These are phyloP conservation scores for Euptelea pleiosperma DNA, from an alignment of 164 flowering plant genomes.

Conservation along the genomic window DNA sequence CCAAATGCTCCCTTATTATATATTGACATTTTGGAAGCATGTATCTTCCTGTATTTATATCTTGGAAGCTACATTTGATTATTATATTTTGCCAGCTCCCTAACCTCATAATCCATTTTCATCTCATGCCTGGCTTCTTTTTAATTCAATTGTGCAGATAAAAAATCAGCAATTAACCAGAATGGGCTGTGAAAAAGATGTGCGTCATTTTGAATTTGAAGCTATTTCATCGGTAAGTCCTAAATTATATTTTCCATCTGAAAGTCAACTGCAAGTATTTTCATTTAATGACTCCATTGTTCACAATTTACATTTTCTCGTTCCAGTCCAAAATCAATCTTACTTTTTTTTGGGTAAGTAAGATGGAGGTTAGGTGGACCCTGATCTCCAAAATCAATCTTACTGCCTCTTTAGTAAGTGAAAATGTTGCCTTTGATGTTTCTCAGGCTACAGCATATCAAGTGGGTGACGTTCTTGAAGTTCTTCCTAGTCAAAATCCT, in stretches of 20 bases:
- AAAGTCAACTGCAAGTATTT: background rate
- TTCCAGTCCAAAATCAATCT: background rate
- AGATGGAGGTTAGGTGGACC: too few relatives aligned
- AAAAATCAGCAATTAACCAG: conserved; percentile 53
- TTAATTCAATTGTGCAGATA: conserved; percentile 29
- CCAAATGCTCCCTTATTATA: too few relatives aligned
- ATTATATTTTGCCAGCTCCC: background rate
- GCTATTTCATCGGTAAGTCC: conserved; percentile 68
- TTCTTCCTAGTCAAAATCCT: conserved; percentile 79
- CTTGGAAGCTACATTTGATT: background rate
- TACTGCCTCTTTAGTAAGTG: background rate
- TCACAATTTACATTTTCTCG: background rate
- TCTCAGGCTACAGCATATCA: conserved; percentile 64
- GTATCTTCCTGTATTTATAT: too few relatives aligned
- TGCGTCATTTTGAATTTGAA: conserved; percentile 86
- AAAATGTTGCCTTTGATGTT: background rate
- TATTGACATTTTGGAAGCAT: too few relatives aligned
- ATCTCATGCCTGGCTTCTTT: background rate
- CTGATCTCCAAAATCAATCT: background rate
- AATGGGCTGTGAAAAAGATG: conserved; percentile 59
- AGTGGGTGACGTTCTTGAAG: conserved; percentile 85
- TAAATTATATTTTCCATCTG: conserved; percentile 7
- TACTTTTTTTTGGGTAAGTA: too few relatives aligned
- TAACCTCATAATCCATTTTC: background rate
- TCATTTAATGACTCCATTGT: background rate